phyloP scores from a whole-genome alignment of 148 eudicot genomes.

The Nyssa sinensis region DNA sequence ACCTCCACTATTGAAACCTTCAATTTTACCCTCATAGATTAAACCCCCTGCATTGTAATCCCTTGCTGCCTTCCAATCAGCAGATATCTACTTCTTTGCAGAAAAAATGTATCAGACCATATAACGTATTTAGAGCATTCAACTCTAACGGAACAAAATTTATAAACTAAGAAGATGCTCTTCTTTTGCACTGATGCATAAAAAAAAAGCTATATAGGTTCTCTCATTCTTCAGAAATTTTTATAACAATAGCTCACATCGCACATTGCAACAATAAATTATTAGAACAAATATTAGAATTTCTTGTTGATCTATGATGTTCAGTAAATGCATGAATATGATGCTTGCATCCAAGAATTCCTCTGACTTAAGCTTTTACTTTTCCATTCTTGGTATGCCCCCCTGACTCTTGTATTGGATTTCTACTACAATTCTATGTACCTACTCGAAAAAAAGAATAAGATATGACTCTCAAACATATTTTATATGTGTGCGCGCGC shows the following conservation, averaged over 20 bases:
- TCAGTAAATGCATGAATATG: not conserved
- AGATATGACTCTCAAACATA: too few species aligned
- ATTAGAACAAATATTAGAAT: not conserved
- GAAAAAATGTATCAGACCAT: constrained; percentile 42
- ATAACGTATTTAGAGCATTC: constrained; percentile 18
- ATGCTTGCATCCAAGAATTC: too few species aligned
- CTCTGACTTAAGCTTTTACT: too few species aligned
- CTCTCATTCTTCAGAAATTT: not conserved
- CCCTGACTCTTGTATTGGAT: too few species aligned
- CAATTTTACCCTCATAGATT: constrained; percentile 69
- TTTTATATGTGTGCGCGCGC: too few species aligned
- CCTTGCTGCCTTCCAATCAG: constrained; percentile 91
- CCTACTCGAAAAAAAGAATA: too few species aligned
- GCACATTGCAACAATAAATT: not conserved
- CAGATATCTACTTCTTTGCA: constrained; percentile 86
- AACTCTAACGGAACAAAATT: not conserved
- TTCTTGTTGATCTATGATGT: not conserved
- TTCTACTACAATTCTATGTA: too few species aligned
- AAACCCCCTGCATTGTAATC: constrained; percentile 55
- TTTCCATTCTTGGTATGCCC: too few species aligned
- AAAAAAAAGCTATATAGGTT: constrained; percentile 2
- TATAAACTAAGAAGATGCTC: not conserved
- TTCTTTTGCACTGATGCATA: not conserved
- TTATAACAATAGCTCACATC: not conserved
- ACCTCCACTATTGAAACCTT: constrained; percentile 85